Base-by-base conservation (phyloP, 78 protist genomes). In the Tieghemostelium lacteum region DNA sequence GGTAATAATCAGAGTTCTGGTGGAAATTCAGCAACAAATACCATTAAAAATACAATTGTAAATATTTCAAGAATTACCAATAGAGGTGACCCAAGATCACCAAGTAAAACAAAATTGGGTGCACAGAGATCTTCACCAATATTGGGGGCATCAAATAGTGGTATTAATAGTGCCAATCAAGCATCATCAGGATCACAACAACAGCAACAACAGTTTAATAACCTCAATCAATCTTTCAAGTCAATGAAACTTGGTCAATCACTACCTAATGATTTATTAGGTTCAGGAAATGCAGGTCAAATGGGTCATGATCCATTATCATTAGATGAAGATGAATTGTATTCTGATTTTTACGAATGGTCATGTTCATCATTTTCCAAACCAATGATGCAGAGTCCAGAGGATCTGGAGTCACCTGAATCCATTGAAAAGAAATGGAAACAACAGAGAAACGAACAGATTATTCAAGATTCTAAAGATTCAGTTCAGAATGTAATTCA, bases 341-440 rank as follows among this genome's bases (percentile, higher is more conserved):
- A 61, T 57, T 77, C 91, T 31, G 73, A 49, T 29, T 87, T 62
- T 40, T 93, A 85, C 31, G 93, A 86, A 54, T 93, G 93, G 93
- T 64, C 78, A 26, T 93, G 96, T 37, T 28, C 69, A 17, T 77
- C 75, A 10, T 93, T 93, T 34, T 76, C 93, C 28, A 69, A 70
- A 45, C 95, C 93, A 57, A 77, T 87, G 87, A 69, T 86, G 87
- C 86, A 70, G 49, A 86, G 78, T 0, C 45, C 71, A 24, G 95
- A 87, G 26, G 89, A 92, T 19, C 31, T 55, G 33, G 91, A 92
- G 64, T 71, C 95, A 22, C 66, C 86, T 31, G 86, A 72, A 71
- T 37, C 55, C 5, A 40, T 85, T 19, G 95, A 92, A 64, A 78
- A 85, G 95, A 78, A 74, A 66, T 85, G 95, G 95, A 57, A 88